Percentiles rank a stretch among this genome's conserved stretches.
Conservation (phyloP, 2,329 filamentous ascomycete genomes). For the Diaporthe sp. region DNA sequence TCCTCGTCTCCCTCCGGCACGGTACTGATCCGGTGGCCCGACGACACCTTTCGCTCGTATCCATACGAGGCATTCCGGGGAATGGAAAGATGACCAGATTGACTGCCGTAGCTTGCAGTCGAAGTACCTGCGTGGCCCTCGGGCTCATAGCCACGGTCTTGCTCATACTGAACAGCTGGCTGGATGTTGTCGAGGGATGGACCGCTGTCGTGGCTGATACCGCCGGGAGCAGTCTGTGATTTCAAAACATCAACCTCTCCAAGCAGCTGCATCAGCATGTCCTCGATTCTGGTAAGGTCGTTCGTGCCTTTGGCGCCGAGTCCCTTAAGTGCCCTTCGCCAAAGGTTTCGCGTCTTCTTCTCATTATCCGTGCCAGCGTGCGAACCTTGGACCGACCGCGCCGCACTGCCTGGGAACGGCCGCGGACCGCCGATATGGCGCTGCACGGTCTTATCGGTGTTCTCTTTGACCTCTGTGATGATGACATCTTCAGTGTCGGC, state of each 20-base stretch:
- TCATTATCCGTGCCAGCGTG: constrained; percentile 69
- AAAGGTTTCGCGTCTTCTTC: constrained; percentile 89
- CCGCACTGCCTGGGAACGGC: constrained; percentile 76
- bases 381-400: constrained; percentile 69
- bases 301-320: constrained; percentile 88
- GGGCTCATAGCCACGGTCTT: constrained; percentile 82
- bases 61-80: constrained; percentile 58
- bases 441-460: constrained; percentile 86
- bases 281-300: constrained; percentile 88
- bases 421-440: constrained; percentile 87
- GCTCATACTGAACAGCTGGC: constrained; percentile 71
- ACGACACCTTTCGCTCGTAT: constrained; percentile 69
- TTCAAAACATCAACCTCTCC: constrained; percentile 90
- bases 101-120: constrained; percentile 76
- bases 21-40: constrained; percentile 88
- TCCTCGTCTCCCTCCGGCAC: constrained; percentile 83
- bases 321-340: constrained; percentile 91
- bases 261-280: constrained; percentile 91
- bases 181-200: constrained; percentile 77
- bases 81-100: constrained; percentile 80
- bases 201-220: constrained; percentile 60
- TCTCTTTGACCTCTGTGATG: constrained; percentile 86
- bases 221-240: constrained; percentile 60
- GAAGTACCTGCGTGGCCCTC: constrained; percentile 83
- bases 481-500: constrained; percentile 90